A percentile compares a stretch with the other conserved stretches of the same genome.
These are phyloP conservation scores for Tremella yokohamensis DNA, from an alignment of 768 basidiomycete genomes.

Conservation along the genomic window DNA sequence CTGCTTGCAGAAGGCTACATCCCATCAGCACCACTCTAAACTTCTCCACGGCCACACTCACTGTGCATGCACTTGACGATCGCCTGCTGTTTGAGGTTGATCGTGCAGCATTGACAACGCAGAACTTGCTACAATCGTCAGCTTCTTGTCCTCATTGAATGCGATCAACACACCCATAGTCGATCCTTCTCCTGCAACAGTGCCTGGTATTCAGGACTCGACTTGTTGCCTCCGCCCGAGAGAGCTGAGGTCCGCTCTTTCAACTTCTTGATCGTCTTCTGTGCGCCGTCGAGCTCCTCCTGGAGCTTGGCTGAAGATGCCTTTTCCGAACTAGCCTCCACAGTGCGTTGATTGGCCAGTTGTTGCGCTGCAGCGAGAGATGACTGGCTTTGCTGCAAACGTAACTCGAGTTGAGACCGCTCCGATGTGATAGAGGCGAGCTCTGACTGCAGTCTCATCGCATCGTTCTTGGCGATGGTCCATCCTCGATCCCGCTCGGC, in stretches of 20 bases:
- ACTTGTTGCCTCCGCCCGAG: slow-evolving; percentile 16
- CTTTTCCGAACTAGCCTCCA: slow-evolving; percentile 41
- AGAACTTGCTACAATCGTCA: slow-evolving; percentile 62
- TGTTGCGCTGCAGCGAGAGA: slow-evolving; percentile 38
- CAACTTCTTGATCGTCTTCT: slow-evolving; percentile 43
- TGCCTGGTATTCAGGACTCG: slow-evolving; percentile 23
- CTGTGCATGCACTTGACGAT: slow-evolving; percentile 90
- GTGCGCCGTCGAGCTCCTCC: slow-evolving; percentile 45
- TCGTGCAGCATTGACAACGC: slow-evolving; percentile 82
- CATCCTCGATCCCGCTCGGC: slow-evolving; percentile 50
- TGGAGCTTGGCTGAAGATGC: slow-evolving; percentile 34
- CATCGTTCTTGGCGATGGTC: slow-evolving; percentile 43
- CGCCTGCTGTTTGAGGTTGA: slow-evolving; percentile 70
- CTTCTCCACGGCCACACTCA: slow-evolving; percentile 54
- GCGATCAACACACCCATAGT: slow-evolving; percentile 36
- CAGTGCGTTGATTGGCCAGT: slow-evolving; percentile 38
- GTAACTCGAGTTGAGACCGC: slow-evolving; percentile 33
- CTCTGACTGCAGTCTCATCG: slow-evolving; percentile 37
- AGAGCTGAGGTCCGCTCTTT: slow-evolving; percentile 42
- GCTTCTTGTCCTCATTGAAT: neutral
- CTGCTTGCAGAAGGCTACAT: slow-evolving; percentile 63
- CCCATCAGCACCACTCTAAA: neutral
- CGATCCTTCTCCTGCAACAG: slow-evolving; percentile 43
- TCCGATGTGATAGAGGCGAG: slow-evolving; percentile 40
- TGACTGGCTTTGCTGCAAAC: slow-evolving; percentile 33